A percentile compares a stretch with the other conserved stretches of the same genome.
Evolutionary conservation across 1,284 basidiomycete species (phyloP).

Genomic region (Ustanciosporium gigantosporum): DNA sequence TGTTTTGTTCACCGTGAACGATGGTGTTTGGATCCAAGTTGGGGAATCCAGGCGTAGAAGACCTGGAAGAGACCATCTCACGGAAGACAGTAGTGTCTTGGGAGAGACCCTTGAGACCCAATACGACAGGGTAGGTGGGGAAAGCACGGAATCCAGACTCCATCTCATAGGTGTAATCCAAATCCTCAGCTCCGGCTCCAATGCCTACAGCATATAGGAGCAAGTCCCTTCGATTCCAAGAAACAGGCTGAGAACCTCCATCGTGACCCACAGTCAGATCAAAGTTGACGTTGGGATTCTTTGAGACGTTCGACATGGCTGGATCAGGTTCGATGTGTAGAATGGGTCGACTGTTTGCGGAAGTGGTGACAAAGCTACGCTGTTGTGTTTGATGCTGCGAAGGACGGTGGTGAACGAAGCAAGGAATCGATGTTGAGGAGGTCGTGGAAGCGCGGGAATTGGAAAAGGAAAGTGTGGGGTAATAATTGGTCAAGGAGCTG

Average conservation of each 20-base stretch:
- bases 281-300: conserved; percentile 41
- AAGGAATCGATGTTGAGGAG: too few species aligned
- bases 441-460: too few species aligned
- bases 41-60: conserved; percentile 44
- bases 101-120: conserved; percentile 51
- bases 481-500: too few species aligned
- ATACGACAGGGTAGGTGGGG: conserved; percentile 61
- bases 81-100: conserved; percentile 58
- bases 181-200: conserved; percentile 56
- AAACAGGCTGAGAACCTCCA: conserved; percentile 50
- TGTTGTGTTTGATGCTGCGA: background rate
- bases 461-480: too few species aligned
- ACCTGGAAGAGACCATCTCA: conserved; percentile 40
- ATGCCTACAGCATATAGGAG: conserved; percentile 59
- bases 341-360: conserved; percentile 16
- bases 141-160: conserved; percentile 56
- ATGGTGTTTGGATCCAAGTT: conserved; percentile 60
- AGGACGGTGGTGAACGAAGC: background rate
- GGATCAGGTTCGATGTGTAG: conserved; percentile 16
- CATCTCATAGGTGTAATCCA: conserved; percentile 59
- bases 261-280: conserved; percentile 55
- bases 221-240: conserved; percentile 61
- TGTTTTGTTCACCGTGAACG: conserved; percentile 62
- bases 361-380: too few species aligned
- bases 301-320: conserved; percentile 4